Percentiles rank a stretch among this genome's conserved stretches.
These are phyloP conservation scores for Beauveria varroae DNA, from an alignment of 2,329 filamentous ascomycete genomes.

Conservation along the genomic window DNA sequence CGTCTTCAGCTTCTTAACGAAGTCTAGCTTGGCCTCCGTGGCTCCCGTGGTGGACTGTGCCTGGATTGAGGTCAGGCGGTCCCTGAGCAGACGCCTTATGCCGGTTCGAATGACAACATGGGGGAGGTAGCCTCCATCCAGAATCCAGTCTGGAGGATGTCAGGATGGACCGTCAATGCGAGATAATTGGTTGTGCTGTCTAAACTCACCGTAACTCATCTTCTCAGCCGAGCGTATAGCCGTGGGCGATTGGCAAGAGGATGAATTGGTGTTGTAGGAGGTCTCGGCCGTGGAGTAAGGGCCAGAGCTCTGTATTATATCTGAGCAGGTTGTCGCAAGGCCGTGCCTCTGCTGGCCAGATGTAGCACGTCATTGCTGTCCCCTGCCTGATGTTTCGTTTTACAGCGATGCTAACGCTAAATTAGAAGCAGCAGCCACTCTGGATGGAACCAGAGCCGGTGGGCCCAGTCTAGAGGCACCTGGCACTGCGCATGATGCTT, in stretches of 20 bases:
- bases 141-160: constrained; percentile 39
- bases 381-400: background rate
- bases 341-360: background rate
- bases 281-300: background rate
- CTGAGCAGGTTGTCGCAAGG: background rate
- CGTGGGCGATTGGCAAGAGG: too few species aligned
- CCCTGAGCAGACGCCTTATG: constrained; percentile 57
- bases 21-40: constrained; percentile 55
- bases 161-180: background rate
- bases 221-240: background rate
- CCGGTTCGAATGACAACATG: constrained; percentile 54
- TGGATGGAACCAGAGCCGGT: background rate
- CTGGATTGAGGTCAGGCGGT: constrained; percentile 49
- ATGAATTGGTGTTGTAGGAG: background rate
- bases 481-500: background rate
- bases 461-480: background rate
- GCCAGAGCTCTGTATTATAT: background rate
- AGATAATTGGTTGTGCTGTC: too few species aligned
- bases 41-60: constrained; percentile 44
- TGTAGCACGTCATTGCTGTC: constrained; percentile 4
- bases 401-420: background rate
- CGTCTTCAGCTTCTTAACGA: constrained; percentile 49
- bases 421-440: background rate
- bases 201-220: constrained; percentile 5
- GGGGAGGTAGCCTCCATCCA: constrained; percentile 60